These are phyloP conservation scores for Aspergillus sp. DNA, from an alignment of 2,329 filamentous ascomycete species.

Conservation along the genomic window DNA sequence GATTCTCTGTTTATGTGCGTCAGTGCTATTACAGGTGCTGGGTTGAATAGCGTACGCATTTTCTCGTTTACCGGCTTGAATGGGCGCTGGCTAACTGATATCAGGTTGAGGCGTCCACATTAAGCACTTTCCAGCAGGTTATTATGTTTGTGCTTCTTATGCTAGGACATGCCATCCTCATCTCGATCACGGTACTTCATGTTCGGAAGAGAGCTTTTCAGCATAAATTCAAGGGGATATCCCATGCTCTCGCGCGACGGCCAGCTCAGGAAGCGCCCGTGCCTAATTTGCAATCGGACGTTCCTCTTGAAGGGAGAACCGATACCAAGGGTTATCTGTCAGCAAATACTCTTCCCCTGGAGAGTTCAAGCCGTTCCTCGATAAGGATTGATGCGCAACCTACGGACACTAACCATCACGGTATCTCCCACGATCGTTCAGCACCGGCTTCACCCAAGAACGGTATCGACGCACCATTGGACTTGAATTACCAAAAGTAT, in stretches of 20 bases:
- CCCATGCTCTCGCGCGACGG: not conserved
- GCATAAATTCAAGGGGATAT: constrained; percentile 51
- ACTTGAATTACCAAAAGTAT: constrained; percentile 35
- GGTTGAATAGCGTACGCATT: constrained; percentile 59
- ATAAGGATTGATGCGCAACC: constrained; percentile 16
- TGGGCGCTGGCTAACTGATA: constrained; percentile 4
- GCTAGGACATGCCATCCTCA: constrained; percentile 65
- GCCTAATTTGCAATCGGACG: not conserved
- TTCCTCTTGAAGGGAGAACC: not conserved
- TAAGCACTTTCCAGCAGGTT: constrained; percentile 69
- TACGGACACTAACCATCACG: not conserved
- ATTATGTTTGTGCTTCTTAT: constrained; percentile 66
- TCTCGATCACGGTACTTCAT: constrained; percentile 63
- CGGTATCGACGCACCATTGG: constrained; percentile 35
- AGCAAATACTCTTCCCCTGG: constrained; percentile 2
- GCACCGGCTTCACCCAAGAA: constrained; percentile 32
- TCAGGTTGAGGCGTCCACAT: constrained; percentile 50
- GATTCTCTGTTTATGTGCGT: constrained; percentile 67
- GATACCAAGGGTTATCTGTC: not conserved
- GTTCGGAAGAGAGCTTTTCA: constrained; percentile 64
- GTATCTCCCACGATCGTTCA: constrained; percentile 23
- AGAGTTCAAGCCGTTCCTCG: not conserved
- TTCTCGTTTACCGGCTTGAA: not conserved
- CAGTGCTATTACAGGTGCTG: constrained; percentile 66
- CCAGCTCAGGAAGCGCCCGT: not conserved